These are phyloP conservation scores for Royoungia palumana DNA, from an alignment of 768 basidiomycete genomes.

Conservation along the genomic window DNA sequence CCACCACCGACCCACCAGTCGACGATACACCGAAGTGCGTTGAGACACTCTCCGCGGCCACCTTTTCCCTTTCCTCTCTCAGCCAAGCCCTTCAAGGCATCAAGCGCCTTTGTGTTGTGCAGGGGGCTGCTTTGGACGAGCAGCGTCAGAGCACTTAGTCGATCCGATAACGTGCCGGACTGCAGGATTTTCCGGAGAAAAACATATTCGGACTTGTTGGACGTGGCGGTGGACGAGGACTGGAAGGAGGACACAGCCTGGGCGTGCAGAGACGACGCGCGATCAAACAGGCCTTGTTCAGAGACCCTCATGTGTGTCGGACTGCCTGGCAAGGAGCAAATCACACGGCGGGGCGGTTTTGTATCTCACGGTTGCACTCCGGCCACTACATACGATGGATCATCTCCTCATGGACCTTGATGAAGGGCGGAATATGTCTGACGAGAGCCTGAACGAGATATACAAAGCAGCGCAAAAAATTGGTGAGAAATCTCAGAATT, in stretches of 20 bases:
- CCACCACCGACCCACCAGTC: constrained; percentile 99
- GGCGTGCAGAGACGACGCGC: constrained; percentile 47
- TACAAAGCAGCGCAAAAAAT: not conserved
- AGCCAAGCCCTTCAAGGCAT: constrained; percentile 70
- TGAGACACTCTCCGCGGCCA: constrained; percentile 88
- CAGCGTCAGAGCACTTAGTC: constrained; percentile 85
- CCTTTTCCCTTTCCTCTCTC: constrained; percentile 79
- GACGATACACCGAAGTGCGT: constrained; percentile 84
- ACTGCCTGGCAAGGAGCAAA: not conserved
- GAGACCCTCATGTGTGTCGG: no score
- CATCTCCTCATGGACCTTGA: not conserved
- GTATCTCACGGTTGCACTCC: constrained; percentile 10
- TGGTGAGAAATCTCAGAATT: not conserved
- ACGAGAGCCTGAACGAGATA: not conserved
- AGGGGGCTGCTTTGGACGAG: constrained; percentile 85
- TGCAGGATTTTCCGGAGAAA: constrained; percentile 86
- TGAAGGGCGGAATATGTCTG: not conserved
- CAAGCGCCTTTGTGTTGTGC: constrained; percentile 80
- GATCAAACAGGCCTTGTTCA: constrained; percentile 32
- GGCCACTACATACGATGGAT: not conserved
- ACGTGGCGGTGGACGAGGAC: constrained; percentile 42
- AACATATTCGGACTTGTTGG: constrained; percentile 63
- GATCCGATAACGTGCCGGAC: constrained; percentile 88
- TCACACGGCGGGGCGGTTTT: not conserved
- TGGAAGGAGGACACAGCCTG: constrained; percentile 45